Base-by-base conservation (phyloP, 1,284 basidiomycete species). In the Moesziomyces sp. region DNA sequence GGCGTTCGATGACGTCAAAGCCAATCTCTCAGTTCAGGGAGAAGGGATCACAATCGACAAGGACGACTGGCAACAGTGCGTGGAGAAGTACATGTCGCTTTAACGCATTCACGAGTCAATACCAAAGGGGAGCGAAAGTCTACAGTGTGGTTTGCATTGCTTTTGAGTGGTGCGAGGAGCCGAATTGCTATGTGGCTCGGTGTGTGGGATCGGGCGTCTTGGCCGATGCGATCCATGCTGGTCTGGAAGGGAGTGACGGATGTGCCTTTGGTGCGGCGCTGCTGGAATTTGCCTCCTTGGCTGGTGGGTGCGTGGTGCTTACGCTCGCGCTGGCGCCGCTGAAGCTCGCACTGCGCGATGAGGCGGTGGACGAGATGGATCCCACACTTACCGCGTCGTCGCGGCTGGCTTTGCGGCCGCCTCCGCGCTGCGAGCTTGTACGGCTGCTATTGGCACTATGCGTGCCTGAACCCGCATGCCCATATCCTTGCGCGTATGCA, bases 31-130 rank as follows among this genome's bases (percentile, higher is more conserved):
- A 5, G 26, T 7, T 18, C 3, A 19, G 24, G 42, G 50, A 14
- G 47, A 30, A 1, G 28, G 14, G 0, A 16, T 56, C 5, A 46
- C 38, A 3, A 14, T 69, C 14, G 9, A 8, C 0, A 43, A 48
- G 0, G n/a, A 56, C 2, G 66, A 74, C 51, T 74, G 72, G 72
- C 42, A 19, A 1, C 56, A 61, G 1, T 65, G 58, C 44, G 66
- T 74, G 18, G 58, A 66, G 24, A 62, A 58, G 46, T 73, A 74
- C 44, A 63, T 74, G 56, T 69, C 50, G 1, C 34, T 73, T 23
- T 67, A 52, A 28, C 26, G 26, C 6, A 28, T 28, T 28, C 26
- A 28, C 26, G 26, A 28, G 26, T 28, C 26, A 28, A 28, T 28
- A 28, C 26, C 26, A 28, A 28, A 28, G 6, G 5, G 26, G 26